Conservation (phyloP, 1,284 basidiomycete genomes). For the Phlebopus sp. region DNA sequence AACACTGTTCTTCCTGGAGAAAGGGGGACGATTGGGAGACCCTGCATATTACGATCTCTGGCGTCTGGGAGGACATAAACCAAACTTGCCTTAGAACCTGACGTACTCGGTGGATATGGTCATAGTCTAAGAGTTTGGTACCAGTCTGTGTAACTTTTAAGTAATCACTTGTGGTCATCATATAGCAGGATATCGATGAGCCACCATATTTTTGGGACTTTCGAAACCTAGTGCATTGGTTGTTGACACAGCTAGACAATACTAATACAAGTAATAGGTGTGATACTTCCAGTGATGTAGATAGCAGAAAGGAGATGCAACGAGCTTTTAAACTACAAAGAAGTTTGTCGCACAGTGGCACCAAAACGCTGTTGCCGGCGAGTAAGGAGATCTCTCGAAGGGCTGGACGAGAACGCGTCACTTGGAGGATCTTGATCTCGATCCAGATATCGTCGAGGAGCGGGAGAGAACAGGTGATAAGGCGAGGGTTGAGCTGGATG, state of each 20-base stretch:
- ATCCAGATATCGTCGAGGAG: slow-evolving; percentile 38
- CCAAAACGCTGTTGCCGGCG: slow-evolving; percentile 34
- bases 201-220: slow-evolving; percentile 55
- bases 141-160: too few species aligned
- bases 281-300: slow-evolving; percentile 14
- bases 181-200: too few species aligned
- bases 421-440: slow-evolving; percentile 36
- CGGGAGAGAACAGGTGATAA: slow-evolving; percentile 61
- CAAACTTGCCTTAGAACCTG: too few species aligned
- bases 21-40: too few species aligned
- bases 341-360: background rate
- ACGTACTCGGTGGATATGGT: too few species aligned
- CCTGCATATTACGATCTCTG: too few species aligned
- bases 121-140: too few species aligned
- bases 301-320: slow-evolving; percentile 17
- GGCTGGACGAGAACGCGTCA: slow-evolving; percentile 43
- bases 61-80: too few species aligned
- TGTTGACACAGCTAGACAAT: slow-evolving; percentile 27
- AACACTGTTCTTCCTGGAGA: too few species aligned
- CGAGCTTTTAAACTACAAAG: slow-evolving; percentile 8
- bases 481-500: slow-evolving; percentile 65
- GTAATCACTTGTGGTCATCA: too few species aligned
- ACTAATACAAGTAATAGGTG: slow-evolving; percentile 29
- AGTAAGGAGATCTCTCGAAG: slow-evolving; percentile 37
- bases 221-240: background rate